Evolutionary conservation across 345 rosid genomes (phyloP), one percentile per base, ranked within the genome.

Genomic region (Eucalyptus cloeziana): DNA sequence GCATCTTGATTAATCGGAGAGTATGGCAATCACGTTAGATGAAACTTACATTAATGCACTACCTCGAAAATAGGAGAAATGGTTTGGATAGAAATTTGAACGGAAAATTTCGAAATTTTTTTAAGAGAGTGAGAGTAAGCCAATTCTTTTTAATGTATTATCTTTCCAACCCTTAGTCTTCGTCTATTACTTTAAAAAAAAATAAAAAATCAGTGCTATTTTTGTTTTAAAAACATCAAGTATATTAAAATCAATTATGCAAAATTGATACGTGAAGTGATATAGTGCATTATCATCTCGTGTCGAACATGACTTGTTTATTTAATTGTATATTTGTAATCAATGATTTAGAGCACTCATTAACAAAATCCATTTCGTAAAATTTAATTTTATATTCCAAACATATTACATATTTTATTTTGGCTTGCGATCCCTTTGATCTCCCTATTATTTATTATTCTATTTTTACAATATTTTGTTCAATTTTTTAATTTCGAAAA

Each of bases 341-440:
- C 0, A n/a, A 1, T n/a, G 21, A n/a, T n/a, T 64, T 14, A 1
- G 21, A 64, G 10, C 1, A 4, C 21, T n/a, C 1, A 1, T 76
- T 76, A 3, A 10, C 27, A 37, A 76, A 76, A 40, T 37, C 2
- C 25, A 10, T 76, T 76, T 76, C 43, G 2, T 37, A 6, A 21
- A 19, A 17, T 62, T 71, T 17, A 71, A 33, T 19, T 2, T 71
- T 19, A 71, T 37, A 21, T 10, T 71, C 25, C 11, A 7, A 2
- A 71, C 25, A 71, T 37, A 0, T 76, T 11, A 40, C 30, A 40
- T 76, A 21, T 24, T 76, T 37, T 3, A 76, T 21, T 76, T 76
- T 3, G 83, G 15, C 4, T 2, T 2, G 45, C 7, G 27, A 71
- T 5, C 40, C 13, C 43, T 31, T 69, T 69, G 21, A 69, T 17